phyloP scores from a whole-genome alignment of 2,329 filamentous ascomycete species.

The Venturiaceae sp. region DNA sequence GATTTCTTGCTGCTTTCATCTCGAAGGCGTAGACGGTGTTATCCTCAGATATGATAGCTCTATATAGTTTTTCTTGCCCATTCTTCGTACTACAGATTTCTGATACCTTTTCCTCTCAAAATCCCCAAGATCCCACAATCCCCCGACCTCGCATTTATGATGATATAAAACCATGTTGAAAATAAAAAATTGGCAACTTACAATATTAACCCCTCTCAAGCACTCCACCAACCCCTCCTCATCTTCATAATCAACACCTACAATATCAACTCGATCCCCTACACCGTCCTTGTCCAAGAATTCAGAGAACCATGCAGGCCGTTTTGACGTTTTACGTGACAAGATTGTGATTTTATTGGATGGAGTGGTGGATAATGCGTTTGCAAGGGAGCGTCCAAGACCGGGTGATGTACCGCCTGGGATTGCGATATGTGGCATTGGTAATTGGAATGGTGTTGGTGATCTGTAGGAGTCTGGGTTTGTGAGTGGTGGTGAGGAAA shows the following conservation, averaged over 20 bases:
- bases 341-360: background rate
- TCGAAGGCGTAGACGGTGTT: too few species aligned
- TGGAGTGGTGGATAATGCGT: constrained; percentile 10
- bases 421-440: constrained; percentile 12
- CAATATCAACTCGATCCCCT: constrained; percentile 13
- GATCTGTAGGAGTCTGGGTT: too few species aligned
- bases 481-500: background rate
- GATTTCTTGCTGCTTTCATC: too few species aligned
- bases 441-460: background rate
- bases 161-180: too few species aligned
- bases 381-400: constrained; percentile 18
- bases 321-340: background rate
- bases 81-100: too few species aligned
- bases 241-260: constrained; percentile 20
- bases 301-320: background rate
- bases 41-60: too few species aligned
- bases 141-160: too few species aligned
- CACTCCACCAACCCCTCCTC: constrained; percentile 13
- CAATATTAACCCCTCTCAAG: constrained; percentile 16
- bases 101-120: too few species aligned
- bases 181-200: too few species aligned
- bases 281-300: too few species aligned
- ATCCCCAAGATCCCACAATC: too few species aligned
- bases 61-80: too few species aligned
- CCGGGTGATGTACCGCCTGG: constrained; percentile 18